These are phyloP conservation scores for Lasiosphaeris hirsuta DNA, from an alignment of 495 filamentous ascomycete species.

Conservation along the genomic window DNA sequence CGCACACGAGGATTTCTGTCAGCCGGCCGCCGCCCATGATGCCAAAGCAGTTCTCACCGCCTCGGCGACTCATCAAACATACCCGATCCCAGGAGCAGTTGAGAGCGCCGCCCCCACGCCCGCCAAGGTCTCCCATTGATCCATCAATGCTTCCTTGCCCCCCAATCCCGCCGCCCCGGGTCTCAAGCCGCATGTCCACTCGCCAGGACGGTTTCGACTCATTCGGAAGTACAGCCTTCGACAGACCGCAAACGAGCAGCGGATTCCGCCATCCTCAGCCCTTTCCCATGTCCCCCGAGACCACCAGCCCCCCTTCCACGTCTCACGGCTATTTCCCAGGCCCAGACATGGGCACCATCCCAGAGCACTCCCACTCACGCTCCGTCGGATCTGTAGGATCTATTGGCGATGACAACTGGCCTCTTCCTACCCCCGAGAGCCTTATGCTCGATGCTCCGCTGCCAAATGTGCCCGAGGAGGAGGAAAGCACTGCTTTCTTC, in stretches of 20 bases:
- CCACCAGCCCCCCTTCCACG: slow-evolving; percentile 24
- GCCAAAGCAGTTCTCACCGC: slow-evolving; percentile 21
- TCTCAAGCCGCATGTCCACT: slow-evolving; percentile 47
- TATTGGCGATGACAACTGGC: slow-evolving; percentile 47
- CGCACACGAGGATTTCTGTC: slow-evolving; percentile 11
- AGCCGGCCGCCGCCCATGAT: slow-evolving; percentile 21
- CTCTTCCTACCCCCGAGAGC: slow-evolving; percentile 44
- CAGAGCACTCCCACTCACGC: slow-evolving; percentile 28
- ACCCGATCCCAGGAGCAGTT: slow-evolving; percentile 48
- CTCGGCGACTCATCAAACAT: slow-evolving; percentile 35
- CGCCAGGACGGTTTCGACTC: slow-evolving; percentile 43
- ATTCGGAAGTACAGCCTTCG: slow-evolving; percentile 35
- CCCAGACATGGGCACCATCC: slow-evolving; percentile 29
- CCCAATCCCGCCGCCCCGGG: slow-evolving; percentile 41
- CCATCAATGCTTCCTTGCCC: slow-evolving; percentile 24
- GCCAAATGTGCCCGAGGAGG: slow-evolving; percentile 72
- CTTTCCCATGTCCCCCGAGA: slow-evolving; percentile 23
- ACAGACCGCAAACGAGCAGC: slow-evolving; percentile 38
- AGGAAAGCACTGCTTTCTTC: slow-evolving; percentile 44
- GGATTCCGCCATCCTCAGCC: slow-evolving; percentile 43
- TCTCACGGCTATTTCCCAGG: slow-evolving; percentile 27
- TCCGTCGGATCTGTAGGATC: slow-evolving; percentile 46
- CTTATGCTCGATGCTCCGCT: slow-evolving; percentile 46
- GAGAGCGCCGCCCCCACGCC: slow-evolving; percentile 43
- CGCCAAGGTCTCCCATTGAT: slow-evolving; percentile 45